Evolutionary conservation across 139 green algal genomes (phyloP).

Genomic region (Micromonas pusilla): DNA sequence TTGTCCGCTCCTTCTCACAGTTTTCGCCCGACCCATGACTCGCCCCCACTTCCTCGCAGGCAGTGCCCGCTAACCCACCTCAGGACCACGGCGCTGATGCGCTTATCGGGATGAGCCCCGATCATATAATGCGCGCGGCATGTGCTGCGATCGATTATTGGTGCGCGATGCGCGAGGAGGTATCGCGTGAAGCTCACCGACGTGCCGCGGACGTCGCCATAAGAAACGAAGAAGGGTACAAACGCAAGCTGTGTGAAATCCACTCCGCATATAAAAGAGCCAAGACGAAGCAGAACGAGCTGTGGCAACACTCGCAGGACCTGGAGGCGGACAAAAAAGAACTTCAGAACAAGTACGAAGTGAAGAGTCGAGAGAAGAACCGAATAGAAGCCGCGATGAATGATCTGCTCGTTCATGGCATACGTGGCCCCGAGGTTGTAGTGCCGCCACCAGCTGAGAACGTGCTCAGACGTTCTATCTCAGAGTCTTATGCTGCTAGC

Average conservation of each 20-base stretch:
- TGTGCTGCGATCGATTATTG: not conserved
- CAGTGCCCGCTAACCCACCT: too few relatives aligned
- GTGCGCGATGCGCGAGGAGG: not conserved
- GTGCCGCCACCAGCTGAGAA: too few relatives aligned
- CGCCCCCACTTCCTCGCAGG: too few relatives aligned
- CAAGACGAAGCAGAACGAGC: not conserved
- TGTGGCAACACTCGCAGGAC: not conserved
- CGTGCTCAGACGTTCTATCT: too few relatives aligned
- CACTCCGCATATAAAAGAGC: conserved; percentile 14
- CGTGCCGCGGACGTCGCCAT: not conserved
- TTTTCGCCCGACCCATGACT: too few relatives aligned
- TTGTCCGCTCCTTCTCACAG: too few relatives aligned
- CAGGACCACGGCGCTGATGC: not conserved
- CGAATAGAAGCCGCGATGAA: conserved; percentile 5
- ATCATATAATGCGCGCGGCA: not conserved
- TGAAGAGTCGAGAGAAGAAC: not conserved
- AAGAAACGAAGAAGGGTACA: conserved; percentile 11
- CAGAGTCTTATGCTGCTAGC: too few relatives aligned
- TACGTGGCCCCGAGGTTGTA: too few relatives aligned
- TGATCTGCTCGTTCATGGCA: too few relatives aligned
- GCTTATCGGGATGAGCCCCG: not conserved
- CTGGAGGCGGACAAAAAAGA: conserved; percentile 1
- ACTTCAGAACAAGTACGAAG: not conserved
- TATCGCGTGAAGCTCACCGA: too few relatives aligned
- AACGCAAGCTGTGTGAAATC: conserved; percentile 6